Percentiles rank a stretch among this genome's conserved stretches.
phyloP scores from a whole-genome alignment of 371 early-diverging fungal genomes.

The Blakeslea trispora region DNA sequence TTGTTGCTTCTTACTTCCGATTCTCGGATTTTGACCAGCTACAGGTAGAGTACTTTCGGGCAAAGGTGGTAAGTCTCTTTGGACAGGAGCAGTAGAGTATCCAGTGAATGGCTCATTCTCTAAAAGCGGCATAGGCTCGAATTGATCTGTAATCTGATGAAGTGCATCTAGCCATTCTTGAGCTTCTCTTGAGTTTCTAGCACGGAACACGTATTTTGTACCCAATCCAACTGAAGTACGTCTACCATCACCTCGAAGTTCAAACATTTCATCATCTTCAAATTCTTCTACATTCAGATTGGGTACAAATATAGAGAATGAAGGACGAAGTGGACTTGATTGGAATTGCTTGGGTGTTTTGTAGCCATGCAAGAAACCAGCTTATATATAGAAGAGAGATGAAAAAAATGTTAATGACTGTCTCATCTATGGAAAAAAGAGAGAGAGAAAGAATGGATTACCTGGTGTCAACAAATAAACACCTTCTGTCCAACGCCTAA shows the following conservation, averaged over 20 bases:
- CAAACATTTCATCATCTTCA: slow-evolving; percentile 26
- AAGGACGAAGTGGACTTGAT: slow-evolving; percentile 33
- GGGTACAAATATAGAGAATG: slow-evolving; percentile 39
- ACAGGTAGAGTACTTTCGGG: slow-evolving; percentile 21
- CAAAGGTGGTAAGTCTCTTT: slow-evolving; percentile 24
- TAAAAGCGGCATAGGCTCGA: slow-evolving; percentile 9
- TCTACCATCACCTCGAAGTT: slow-evolving; percentile 29
- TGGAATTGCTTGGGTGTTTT: slow-evolving; percentile 40
- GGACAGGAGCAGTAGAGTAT: slow-evolving; percentile 4
- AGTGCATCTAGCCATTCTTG: slow-evolving; percentile 19
- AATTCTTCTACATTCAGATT: slow-evolving; percentile 19
- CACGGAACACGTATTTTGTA: slow-evolving; percentile 12
- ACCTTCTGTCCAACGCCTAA: slow-evolving; percentile 36
- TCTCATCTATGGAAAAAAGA: not conserved
- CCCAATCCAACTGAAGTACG: slow-evolving; percentile 18
- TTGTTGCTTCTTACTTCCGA: not conserved
- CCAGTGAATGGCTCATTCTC: slow-evolving; percentile 4
- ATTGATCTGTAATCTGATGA: slow-evolving; percentile 9
- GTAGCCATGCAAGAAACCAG: slow-evolving; percentile 52
- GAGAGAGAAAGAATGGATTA: slow-evolving; percentile 12
- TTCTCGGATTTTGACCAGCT: not conserved
- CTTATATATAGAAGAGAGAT: slow-evolving; percentile 18
- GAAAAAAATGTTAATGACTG: not conserved
- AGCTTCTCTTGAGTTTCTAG: slow-evolving; percentile 10
- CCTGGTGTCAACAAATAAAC: slow-evolving; percentile 48